Percentiles rank a stretch among this genome's conserved stretches.
phyloP scores from a whole-genome alignment of 768 basidiomycete genomes.

The Grammothele lineata region DNA sequence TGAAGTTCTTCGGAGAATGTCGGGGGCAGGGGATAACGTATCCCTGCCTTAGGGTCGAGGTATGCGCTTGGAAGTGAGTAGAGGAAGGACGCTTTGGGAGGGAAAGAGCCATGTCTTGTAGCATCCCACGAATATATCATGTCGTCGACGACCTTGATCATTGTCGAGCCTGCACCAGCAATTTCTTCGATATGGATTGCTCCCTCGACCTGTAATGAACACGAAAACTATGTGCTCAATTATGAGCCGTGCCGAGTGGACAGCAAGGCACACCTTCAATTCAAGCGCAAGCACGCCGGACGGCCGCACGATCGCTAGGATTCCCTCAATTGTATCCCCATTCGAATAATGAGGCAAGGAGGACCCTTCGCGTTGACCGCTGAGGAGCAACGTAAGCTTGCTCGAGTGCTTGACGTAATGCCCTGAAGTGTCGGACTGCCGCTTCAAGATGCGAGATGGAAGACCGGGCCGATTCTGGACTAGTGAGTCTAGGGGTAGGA shows the following conservation, averaged over 20 bases:
- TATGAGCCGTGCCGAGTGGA: not conserved
- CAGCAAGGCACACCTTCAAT: constrained; percentile 17
- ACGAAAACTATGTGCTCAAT: too few relatives aligned
- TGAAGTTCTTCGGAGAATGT: constrained; percentile 18
- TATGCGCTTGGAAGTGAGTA: constrained; percentile 22
- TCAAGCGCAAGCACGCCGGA: constrained; percentile 18
- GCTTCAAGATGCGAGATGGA: too few relatives aligned
- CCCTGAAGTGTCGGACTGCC: constrained; percentile 1
- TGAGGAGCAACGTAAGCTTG: constrained; percentile 20
- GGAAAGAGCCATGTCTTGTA: constrained; percentile 14
- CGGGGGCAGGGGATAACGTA: constrained; percentile 19
- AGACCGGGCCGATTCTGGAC: too few relatives aligned
- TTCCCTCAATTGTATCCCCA: constrained; percentile 22
- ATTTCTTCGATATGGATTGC: constrained; percentile 24
- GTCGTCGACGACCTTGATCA: constrained; percentile 14
- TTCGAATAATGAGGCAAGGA: constrained; percentile 15
- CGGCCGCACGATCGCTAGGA: constrained; percentile 18
- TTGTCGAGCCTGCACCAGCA: constrained; percentile 19
- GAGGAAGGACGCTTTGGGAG: constrained; percentile 19
- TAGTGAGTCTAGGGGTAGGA: not conserved
- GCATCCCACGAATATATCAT: constrained; percentile 21
- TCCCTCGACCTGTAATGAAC: constrained; percentile 22
- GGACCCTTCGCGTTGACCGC: constrained; percentile 17
- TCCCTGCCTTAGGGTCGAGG: constrained; percentile 8
- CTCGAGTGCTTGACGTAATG: constrained; percentile 24